phyloP scores from a whole-genome alignment of 352 stramenopile genomes.

The Pythium oligandrum region DNA sequence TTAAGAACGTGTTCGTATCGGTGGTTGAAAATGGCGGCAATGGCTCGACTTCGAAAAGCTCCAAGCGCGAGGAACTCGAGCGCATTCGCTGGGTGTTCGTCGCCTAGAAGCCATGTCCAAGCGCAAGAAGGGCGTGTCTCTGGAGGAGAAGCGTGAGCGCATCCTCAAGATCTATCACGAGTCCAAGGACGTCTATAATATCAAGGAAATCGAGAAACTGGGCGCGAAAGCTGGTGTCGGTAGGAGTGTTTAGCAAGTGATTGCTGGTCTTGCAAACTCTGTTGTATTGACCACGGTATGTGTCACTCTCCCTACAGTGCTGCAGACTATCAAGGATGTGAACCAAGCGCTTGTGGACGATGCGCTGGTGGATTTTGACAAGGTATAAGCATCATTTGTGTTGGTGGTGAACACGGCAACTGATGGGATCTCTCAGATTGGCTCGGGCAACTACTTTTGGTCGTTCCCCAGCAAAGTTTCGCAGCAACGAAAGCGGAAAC shows the following conservation, averaged over 20 bases:
- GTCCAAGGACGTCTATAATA: constrained; percentile 78
- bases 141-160: constrained; percentile 82
- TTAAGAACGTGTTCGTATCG: no score
- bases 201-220: constrained; percentile 87
- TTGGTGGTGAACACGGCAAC: neutral
- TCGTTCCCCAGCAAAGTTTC: constrained; percentile 82
- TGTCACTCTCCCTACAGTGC: constrained; percentile 29
- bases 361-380: constrained; percentile 76
- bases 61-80: no score
- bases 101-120: constrained; percentile 36
- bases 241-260: constrained; percentile 13
- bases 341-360: constrained; percentile 86
- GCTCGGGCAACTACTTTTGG: constrained; percentile 87
- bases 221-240: constrained; percentile 77
- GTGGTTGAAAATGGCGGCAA: no score
- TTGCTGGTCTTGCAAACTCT: neutral
- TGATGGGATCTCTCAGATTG: constrained; percentile 35
- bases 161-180: constrained; percentile 86
- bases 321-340: constrained; percentile 88
- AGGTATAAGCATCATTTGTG: constrained; percentile 23
- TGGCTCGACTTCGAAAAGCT: no score
- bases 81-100: no score
- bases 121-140: constrained; percentile 74
- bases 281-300: neutral
- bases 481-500: constrained; percentile 73